Evolutionary conservation across 2,329 filamentous ascomycete genomes (phyloP), one percentile per base, ranked within the genome.

Genomic region (Cladophialophora psammophila): DNA sequence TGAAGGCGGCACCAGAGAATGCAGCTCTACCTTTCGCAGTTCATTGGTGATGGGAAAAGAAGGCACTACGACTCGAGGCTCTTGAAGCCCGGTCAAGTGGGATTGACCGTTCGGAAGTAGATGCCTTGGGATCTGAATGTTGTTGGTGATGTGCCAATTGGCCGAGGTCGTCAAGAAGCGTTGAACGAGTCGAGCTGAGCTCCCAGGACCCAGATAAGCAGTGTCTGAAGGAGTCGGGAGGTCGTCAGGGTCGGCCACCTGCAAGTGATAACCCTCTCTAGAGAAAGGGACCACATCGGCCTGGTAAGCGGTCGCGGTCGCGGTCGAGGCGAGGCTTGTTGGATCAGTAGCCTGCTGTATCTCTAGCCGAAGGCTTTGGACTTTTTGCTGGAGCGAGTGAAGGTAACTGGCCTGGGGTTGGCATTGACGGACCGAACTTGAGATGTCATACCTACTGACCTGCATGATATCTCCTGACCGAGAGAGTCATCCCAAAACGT

Each of bases 401-500:
- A 67, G 60, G 48, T 64, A 54, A 36, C 65, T 67, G 36, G 53
- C 18, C 13, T n/a, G 7, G 26, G 26, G 26, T 26, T 31, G n/a
- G 15, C 6, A 40, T 38, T 31, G 20, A 55, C 8, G n/a, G 10
- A 5, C 26, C 18, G 18, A 12, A 18, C 10, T n/a, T 18, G 12
- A 31, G 26, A 52, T 10, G n/a, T 3, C 3, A 48, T 45, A 32
- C 13, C 5, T 18, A 42, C 60, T 48, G 35, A 63, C 65, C 60
- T 60, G 38, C 60, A 63, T n/a, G 65, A 50, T 60, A 67, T 64
- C 35, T 67, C 65, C 56, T 56, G 42, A 4, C 50, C 18, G 26
- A 67, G 60, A 35, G 60, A 64, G 26, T 60, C 55, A 13, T 67
- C 65, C 60, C 60, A 67, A 38, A 67, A 64, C n/a, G 42, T 60